Percentiles rank a stretch among this genome's conserved stretches.
Conservation (phyloP, 768 basidiomycete species). For the Russula sp. region DNA sequence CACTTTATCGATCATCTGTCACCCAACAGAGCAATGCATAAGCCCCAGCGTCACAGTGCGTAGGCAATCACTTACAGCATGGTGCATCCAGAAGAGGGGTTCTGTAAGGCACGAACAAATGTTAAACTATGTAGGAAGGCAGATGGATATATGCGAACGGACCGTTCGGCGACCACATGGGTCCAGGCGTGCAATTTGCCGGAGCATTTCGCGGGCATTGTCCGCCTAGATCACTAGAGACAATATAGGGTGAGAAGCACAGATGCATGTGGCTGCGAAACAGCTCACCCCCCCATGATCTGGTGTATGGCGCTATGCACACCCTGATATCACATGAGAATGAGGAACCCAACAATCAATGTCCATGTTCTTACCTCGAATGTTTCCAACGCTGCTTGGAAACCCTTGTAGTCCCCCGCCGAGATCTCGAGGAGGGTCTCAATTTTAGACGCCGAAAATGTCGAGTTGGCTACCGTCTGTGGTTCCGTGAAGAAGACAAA, state of each 20-base stretch:
- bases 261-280: neutral
- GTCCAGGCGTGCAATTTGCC: constrained; percentile 26
- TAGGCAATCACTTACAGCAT: constrained; percentile 27
- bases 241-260: neutral
- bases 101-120: constrained; percentile 24
- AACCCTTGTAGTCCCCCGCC: constrained; percentile 31
- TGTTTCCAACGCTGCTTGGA: constrained; percentile 31
- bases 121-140: neutral
- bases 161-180: constrained; percentile 34
- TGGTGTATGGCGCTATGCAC: constrained; percentile 32
- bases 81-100: constrained; percentile 35
- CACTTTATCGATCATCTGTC: constrained; percentile 34
- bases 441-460: constrained; percentile 27
- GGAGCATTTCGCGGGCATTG: constrained; percentile 29
- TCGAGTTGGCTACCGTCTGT: constrained; percentile 26
- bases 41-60: neutral
- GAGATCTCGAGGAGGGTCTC: constrained; percentile 28
- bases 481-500: constrained; percentile 24
- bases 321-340: constrained; percentile 25
- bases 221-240: constrained; percentile 29
- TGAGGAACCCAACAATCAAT: neutral
- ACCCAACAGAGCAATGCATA: neutral
- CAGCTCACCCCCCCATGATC: constrained; percentile 31
- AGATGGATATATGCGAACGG: neutral
- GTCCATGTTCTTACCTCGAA: constrained; percentile 25